Evolutionary conservation across 2,329 filamentous ascomycete species (phyloP).

Genomic region (Pseudogymnoascus sp.): DNA sequence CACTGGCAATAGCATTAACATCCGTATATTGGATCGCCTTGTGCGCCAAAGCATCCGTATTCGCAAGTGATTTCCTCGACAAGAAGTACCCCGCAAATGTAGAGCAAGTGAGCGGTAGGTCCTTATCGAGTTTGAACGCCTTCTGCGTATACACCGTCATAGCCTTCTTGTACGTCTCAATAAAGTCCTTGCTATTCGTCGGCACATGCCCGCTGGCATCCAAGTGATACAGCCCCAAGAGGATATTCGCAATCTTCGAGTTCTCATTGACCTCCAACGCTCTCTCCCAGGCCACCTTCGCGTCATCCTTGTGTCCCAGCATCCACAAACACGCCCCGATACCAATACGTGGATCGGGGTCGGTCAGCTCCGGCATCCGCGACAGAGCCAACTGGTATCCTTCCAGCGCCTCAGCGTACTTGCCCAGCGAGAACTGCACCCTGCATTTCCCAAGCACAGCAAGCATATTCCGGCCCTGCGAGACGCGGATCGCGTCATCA

Average conservation of each 20-base stretch:
- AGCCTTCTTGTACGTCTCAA: slow-evolving; percentile 77
- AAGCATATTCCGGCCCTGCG: slow-evolving; percentile 81
- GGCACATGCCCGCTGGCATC: slow-evolving; percentile 76
- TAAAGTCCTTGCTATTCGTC: slow-evolving; percentile 77
- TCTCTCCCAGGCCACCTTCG: slow-evolving; percentile 82
- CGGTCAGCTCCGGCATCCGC: slow-evolving; percentile 77
- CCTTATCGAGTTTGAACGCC: slow-evolving; percentile 88
- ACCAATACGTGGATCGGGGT: slow-evolving; percentile 91
- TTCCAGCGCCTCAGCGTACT: slow-evolving; percentile 74
- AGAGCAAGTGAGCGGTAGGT: slow-evolving; percentile 79
- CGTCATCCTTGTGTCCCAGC: slow-evolving; percentile 86
- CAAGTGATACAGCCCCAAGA: slow-evolving; percentile 84
- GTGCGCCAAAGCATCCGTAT: slow-evolving; percentile 78
- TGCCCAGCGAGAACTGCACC: slow-evolving; percentile 76
- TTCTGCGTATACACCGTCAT: slow-evolving; percentile 93
- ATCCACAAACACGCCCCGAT: slow-evolving; percentile 98
- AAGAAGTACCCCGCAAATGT: slow-evolving; percentile 89
- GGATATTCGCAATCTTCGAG: slow-evolving; percentile 82
- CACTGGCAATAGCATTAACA: slow-evolving; percentile 91
- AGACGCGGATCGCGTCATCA: slow-evolving; percentile 82
- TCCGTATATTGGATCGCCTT: slow-evolving; percentile 95
- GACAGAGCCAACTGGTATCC: slow-evolving; percentile 80
- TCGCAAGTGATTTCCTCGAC: slow-evolving; percentile 67
- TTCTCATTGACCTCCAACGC: slow-evolving; percentile 71
- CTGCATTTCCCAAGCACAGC: slow-evolving; percentile 84